Evolutionary conservation across 2,329 filamentous ascomycete species (phyloP), one percentile per base, ranked within the genome.

Genomic region (Juglanconis sp.): DNA sequence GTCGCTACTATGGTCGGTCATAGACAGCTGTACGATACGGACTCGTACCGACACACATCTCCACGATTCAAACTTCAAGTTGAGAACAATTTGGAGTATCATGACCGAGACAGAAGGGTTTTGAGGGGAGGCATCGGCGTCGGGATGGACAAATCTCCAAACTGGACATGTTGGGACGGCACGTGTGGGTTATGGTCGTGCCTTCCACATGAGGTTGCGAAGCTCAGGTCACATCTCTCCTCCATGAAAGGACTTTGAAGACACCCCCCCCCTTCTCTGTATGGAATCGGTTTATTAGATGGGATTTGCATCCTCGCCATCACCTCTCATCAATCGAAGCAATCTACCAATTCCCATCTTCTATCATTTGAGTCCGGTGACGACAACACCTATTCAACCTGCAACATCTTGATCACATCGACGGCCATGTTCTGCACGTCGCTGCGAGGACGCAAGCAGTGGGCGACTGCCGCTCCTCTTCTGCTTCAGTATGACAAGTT

Each of bases 371-470:
- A 15, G 38, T 40, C 40, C 24, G 24, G 24, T 24, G 24, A 24
- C 24, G 24, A 24, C 24, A 24, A 42, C 17, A 42, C 15, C 30
- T 17, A 35, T 34, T 3, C n/a, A 56, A 38, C 9, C 36, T 15
- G 11, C 15, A 5, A 30, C 38, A 42, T 13, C 17, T 32, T n/a
- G 34, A 24, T 32, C 30, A 15, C 3, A 2, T 31, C 44, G 42
- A 11, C 6, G 17, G 53, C 46, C 10, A 73, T 76, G 68, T 76
- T 79, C 62, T 78, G 73, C 53, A 71, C 74, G 4, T 75, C 73
- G 4, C 66, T 81, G 2, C 70, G 74, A 30, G 69, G 70, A 50
- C 73, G 73, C 32, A 63, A 68, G 5, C 69, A 70, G 34, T 80
- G 76, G 77, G 67, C 69, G 4, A 40, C 71, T 1, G 69, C 65